These are phyloP conservation scores for Ogataea trehalophila DNA, from an alignment of 805 yeast species.

Conservation along the genomic window DNA sequence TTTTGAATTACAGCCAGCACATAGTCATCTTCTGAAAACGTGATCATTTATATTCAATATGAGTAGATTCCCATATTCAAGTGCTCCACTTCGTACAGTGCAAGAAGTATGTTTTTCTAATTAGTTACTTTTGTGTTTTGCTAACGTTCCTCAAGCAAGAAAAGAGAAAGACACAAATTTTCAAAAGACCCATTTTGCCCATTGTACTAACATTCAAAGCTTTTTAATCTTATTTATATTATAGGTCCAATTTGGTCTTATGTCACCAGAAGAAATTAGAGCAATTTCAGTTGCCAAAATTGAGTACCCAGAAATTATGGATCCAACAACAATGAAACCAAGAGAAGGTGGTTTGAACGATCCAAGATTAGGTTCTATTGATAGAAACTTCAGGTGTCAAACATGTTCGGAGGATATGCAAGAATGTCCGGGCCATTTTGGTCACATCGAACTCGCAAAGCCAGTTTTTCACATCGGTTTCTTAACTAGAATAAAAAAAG, in stretches of 20 bases:
- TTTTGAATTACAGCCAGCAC: neutral
- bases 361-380: conserved; percentile 95
- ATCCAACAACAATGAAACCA: conserved; percentile 90
- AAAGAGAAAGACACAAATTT: neutral
- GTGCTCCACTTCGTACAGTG: conserved; percentile 96
- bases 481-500: conserved; percentile 88
- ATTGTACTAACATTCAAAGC: conserved; percentile 4
- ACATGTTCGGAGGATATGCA: conserved; percentile 99
- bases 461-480: conserved; percentile 98
- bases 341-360: conserved; percentile 96
- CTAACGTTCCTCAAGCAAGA: no score
- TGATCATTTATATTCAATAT: conserved; percentile 10
- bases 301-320: conserved; percentile 99
- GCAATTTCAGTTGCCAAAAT: conserved; percentile 97
- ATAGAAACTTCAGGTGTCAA: conserved; percentile 95
- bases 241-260: conserved; percentile 90
- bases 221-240: conserved; percentile 7
- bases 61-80: conserved; percentile 79
- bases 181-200: neutral
- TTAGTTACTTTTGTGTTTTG: neutral
- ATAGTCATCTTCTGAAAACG: neutral
- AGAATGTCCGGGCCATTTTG: conserved; percentile 99
- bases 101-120: conserved; percentile 65
- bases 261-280: conserved; percentile 95
- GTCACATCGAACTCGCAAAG: conserved; percentile 96